Evolutionary conservation across 2,329 filamentous ascomycete species (phyloP).

Genomic region (Penicillium sp.): DNA sequence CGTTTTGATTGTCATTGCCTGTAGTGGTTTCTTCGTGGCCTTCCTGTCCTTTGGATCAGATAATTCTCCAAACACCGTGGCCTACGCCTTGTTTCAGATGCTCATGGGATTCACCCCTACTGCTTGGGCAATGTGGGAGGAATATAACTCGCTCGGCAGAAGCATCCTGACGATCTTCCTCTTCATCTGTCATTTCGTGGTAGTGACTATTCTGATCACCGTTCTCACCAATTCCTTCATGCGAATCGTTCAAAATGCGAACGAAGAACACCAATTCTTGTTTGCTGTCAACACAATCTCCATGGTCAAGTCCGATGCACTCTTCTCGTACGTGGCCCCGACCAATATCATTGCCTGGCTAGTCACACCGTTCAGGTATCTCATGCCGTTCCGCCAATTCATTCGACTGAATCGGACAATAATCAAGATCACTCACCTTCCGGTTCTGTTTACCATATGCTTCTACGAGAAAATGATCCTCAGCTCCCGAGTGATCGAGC

Average conservation of each 20-base stretch:
- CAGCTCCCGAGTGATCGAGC: conserved; percentile 74
- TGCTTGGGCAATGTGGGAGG: conserved; percentile 87
- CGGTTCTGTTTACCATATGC: conserved; percentile 83
- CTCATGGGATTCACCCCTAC: conserved; percentile 95
- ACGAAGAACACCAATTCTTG: conserved; percentile 87
- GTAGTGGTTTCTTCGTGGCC: conserved; percentile 93
- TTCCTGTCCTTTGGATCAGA: conserved; percentile 78
- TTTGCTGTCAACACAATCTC: conserved; percentile 97
- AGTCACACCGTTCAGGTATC: conserved; percentile 78
- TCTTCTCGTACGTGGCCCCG: conserved; percentile 92
- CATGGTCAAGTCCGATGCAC: conserved; percentile 96
- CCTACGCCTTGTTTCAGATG: conserved; percentile 90
- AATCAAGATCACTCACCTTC: conserved; percentile 89
- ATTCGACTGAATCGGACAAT: conserved; percentile 85
- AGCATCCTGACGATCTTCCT: conserved; percentile 78
- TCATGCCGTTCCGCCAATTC: conserved; percentile 78
- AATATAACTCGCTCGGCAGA: conserved; percentile 78
- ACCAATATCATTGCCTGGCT: conserved; percentile 91
- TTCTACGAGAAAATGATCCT: conserved; percentile 82
- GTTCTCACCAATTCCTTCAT: conserved; percentile 97
- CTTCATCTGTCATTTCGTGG: conserved; percentile 92
- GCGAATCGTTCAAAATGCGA: conserved; percentile 89
- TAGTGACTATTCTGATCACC: conserved; percentile 91
- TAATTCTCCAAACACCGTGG: conserved; percentile 72
- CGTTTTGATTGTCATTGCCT: conserved; percentile 80